These are phyloP conservation scores for Eremothecium gossypii DNA, from an alignment of 1,139 yeast genomes.

Conservation along the genomic window DNA sequence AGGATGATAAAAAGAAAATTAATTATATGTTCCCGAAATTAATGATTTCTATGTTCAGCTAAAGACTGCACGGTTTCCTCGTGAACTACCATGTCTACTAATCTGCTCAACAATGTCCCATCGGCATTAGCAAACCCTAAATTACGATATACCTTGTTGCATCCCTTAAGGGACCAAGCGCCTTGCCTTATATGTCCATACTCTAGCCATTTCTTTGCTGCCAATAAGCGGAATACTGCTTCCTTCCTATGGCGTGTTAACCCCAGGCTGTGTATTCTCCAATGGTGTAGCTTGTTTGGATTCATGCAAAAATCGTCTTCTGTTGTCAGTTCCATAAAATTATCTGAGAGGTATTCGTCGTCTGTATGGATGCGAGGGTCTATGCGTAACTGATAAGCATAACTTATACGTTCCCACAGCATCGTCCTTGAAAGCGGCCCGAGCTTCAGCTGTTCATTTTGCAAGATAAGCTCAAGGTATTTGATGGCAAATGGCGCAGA, in stretches of 20 bases:
- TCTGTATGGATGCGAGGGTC: conserved; percentile 24
- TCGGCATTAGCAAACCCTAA: conserved; percentile 1
- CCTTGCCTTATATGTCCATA: conserved; percentile 1
- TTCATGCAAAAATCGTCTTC: conserved; percentile 21
- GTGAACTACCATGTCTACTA: neutral
- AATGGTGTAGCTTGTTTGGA: conserved; percentile 1
- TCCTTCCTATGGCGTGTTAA: conserved; percentile 61
- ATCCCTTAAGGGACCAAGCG: conserved; percentile 2
- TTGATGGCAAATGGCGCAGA: conserved; percentile 34
- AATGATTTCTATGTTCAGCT: neutral
- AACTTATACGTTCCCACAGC: conserved; percentile 41
- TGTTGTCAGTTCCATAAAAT: conserved; percentile 7
- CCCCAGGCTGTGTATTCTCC: conserved; percentile 29
- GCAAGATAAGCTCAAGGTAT: conserved; percentile 32
- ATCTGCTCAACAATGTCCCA: conserved; percentile 1
- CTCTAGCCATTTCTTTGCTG: conserved; percentile 62
- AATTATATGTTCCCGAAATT: too few relatives aligned
- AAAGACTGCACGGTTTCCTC: neutral
- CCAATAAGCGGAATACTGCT: conserved; percentile 67
- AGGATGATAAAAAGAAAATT: too few relatives aligned
- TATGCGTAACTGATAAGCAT: conserved; percentile 31
- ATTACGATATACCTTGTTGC: conserved; percentile 2
- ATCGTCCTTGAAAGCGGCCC: conserved; percentile 33
- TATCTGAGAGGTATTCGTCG: conserved; percentile 12
- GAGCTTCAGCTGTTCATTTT: conserved; percentile 23